Evolutionary conservation across 306 rosid species (phyloP), one percentile per base, ranked within the genome.

Genomic region (Cucurbita pepo): DNA sequence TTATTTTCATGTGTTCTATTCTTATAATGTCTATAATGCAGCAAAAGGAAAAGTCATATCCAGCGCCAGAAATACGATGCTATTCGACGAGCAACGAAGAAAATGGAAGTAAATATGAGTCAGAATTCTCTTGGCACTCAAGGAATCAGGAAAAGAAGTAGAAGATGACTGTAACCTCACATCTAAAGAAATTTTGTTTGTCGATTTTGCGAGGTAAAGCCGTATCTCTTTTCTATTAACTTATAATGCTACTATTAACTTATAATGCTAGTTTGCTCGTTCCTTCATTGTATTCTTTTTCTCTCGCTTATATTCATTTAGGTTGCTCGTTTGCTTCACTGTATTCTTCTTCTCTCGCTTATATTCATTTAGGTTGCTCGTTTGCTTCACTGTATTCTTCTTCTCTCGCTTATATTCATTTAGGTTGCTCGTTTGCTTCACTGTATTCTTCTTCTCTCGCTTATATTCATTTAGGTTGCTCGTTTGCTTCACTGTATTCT

Each of bases 51-150:
- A 81, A 71, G 90, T 47, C 79, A 73, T 71, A 82, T 9, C 73
- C 85, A 82, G 70, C 85, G 86, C 72, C 86, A 88, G 81, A 93
- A 85, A 79, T 86, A 84, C 47, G 92, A 90, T 0, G 97, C 88
- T 25, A 83, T 86, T 66, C 85, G 77, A 79, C 89, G 91, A 41
- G 63, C 91, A 50, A 80, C 90, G 44, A 86, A 80, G 86, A 93
- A 81, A 84, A 76, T 90, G n/a, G 98, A 82, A 81, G 77, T 79
- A 74, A 85, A 77, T 78, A 75, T 71, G 86, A 76, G 54, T 56
- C 85, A 74, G 71, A 76, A 74, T 53, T 75, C 79, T 75, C 65
- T 84, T 63, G 79, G 25, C 75, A 71, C 73, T 71, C 86, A 73
- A 63, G 86, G 78, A 80, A 75, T 8, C 81, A 83, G 86, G 78